These are phyloP conservation scores for Gossypium longicalyx DNA, from an alignment of 345 rosid genomes.

Conservation along the genomic window DNA sequence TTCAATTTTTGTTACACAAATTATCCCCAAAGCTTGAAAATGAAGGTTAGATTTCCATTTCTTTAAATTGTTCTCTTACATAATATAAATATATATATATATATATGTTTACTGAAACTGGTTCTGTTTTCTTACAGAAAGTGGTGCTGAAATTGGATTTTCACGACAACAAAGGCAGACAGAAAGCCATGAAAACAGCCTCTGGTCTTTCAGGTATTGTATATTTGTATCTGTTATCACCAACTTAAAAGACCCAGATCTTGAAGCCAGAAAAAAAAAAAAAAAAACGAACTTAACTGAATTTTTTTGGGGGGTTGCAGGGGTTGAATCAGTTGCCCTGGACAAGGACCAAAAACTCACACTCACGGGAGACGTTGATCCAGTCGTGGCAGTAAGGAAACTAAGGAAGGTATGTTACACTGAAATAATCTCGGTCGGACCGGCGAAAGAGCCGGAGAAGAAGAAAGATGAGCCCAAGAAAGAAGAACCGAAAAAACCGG, in stretches of 20 bases:
- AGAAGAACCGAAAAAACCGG: conserved; percentile 25
- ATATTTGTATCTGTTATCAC: too few relatives aligned
- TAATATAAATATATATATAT: too few relatives aligned
- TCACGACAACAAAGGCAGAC: conserved; percentile 35
- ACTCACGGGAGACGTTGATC: conserved; percentile 48
- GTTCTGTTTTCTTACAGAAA: conserved; percentile 32
- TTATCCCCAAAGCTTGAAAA: neutral
- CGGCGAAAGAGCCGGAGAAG: conserved; percentile 53
- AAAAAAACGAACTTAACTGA: neutral
- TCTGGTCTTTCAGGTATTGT: conserved; percentile 45
- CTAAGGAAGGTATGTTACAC: conserved; percentile 49
- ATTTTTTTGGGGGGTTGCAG: conserved; percentile 15
- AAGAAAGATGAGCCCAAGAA: conserved; percentile 47
- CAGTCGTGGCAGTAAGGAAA: conserved; percentile 36
- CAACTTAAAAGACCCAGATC: too few relatives aligned
- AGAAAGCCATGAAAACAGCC: conserved; percentile 49
- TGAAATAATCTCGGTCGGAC: conserved; percentile 51
- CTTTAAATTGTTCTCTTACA: neutral
- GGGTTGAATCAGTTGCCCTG: conserved; percentile 47
- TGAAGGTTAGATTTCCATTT: neutral
- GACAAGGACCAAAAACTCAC: conserved; percentile 71
- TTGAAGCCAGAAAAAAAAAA: neutral
- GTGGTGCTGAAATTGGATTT: conserved; percentile 44
- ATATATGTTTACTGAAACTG: neutral
- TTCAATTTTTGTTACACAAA: neutral